Evolutionary conservation across 768 basidiomycete genomes (phyloP).

Genomic region (Phylloporus arenicola): DNA sequence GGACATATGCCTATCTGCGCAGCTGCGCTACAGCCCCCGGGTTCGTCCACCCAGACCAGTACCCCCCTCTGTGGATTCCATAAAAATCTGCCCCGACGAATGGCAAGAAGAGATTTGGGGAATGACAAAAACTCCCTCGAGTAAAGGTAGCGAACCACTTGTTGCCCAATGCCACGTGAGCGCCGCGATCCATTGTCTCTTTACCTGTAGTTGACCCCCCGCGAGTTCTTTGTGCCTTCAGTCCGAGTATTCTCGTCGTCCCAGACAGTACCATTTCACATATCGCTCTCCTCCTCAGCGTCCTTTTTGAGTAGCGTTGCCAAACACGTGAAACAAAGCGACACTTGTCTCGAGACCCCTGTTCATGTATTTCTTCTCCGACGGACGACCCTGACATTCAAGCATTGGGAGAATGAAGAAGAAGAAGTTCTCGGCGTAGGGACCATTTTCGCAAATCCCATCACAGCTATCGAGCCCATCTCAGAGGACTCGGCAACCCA

Average conservation of each 20-base stretch:
- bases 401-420: conserved; percentile 5
- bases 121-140: conserved; percentile 13
- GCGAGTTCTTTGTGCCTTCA: conserved; percentile 57
- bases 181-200: background rate
- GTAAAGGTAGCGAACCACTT: conserved; percentile 7
- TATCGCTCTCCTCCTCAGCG: conserved; percentile 51
- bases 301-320: conserved; percentile 29
- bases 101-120: conserved; percentile 32
- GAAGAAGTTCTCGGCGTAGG: conserved; percentile 45
- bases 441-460: conserved; percentile 32
- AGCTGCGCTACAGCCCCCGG: conserved; percentile 25
- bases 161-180: conserved; percentile 30
- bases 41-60: conserved; percentile 29
- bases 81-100: conserved; percentile 29
- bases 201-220: background rate
- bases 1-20: conserved; percentile 19
- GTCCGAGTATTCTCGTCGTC: conserved; percentile 51
- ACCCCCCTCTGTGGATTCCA: conserved; percentile 19
- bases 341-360: conserved; percentile 16
- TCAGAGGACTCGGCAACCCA: conserved; percentile 33
- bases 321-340: background rate
- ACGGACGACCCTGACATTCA: conserved; percentile 40
- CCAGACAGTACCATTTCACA: conserved; percentile 60
- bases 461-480: conserved; percentile 33
- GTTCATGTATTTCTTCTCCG: conserved; percentile 55